These are phyloP conservation scores for Leccinum griseonigrum DNA, from an alignment of 1,284 basidiomycete species.

Conservation along the genomic window DNA sequence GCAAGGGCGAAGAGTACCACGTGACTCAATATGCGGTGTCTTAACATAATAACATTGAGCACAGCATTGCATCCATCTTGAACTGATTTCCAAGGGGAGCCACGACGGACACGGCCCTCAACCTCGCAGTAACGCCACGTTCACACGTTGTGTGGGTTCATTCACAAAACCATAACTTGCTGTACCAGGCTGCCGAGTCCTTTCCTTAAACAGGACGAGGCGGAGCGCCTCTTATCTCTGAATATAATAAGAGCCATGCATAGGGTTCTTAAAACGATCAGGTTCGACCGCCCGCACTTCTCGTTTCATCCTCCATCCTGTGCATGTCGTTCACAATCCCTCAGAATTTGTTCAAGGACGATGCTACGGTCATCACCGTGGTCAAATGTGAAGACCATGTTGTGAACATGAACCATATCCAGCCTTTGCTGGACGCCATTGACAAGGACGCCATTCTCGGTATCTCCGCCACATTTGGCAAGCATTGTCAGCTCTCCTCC, in stretches of 20 bases:
- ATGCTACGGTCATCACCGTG: not conserved
- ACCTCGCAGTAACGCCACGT: not conserved
- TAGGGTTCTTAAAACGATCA: not conserved
- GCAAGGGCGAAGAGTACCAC: not conserved
- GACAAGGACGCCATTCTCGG: slow-evolving; percentile 24
- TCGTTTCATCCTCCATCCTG: not conserved
- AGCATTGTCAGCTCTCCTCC: slow-evolving; percentile 30
- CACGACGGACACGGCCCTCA: too few relatives aligned
- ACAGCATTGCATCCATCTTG: too few relatives aligned
- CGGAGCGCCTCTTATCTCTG: not conserved
- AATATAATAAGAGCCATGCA: not conserved
- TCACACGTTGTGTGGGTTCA: not conserved
- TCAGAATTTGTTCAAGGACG: not conserved
- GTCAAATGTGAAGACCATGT: not conserved
- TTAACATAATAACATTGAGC: too few relatives aligned
- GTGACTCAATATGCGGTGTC: not conserved
- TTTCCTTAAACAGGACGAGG: not conserved
- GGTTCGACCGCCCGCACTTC: not conserved
- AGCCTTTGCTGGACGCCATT: slow-evolving; percentile 22
- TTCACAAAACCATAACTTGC: not conserved
- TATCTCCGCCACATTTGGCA: slow-evolving; percentile 37
- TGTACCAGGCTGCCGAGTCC: not conserved
- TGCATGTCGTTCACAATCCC: not conserved
- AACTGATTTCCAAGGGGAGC: too few relatives aligned
- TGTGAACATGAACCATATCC: slow-evolving; percentile 10